Conservation (phyloP, 2,329 filamentous ascomycete species). For the Fusarium sp. region DNA sequence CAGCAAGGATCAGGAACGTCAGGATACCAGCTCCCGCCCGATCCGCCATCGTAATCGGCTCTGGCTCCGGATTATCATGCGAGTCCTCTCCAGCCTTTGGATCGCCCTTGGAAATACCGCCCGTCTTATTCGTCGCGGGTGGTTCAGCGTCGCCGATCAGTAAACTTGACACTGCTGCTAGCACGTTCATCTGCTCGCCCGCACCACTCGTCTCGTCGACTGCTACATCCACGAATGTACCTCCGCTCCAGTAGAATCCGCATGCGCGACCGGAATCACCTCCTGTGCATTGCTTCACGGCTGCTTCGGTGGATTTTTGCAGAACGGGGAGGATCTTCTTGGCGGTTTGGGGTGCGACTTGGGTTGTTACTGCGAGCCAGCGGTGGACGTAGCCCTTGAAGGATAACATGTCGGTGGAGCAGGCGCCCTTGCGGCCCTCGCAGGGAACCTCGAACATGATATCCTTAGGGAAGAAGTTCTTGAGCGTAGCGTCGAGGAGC, state of each 20-base stretch:
- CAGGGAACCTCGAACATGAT: constrained; percentile 76
- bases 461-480: constrained; percentile 66
- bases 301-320: constrained; percentile 66
- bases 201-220: constrained; percentile 66
- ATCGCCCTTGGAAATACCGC: constrained; percentile 61
- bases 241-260: constrained; percentile 70
- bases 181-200: constrained; percentile 68
- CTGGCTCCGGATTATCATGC: constrained; percentile 45
- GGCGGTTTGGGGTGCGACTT: constrained; percentile 70
- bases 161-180: constrained; percentile 64
- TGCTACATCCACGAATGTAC: constrained; percentile 57
- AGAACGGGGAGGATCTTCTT: constrained; percentile 68
- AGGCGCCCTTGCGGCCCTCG: constrained; percentile 64
- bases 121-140: constrained; percentile 59
- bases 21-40: constrained; percentile 61
- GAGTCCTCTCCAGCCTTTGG: constrained; percentile 52
- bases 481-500: constrained; percentile 61
- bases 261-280: constrained; percentile 69
- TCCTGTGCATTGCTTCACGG: constrained; percentile 71
- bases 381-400: constrained; percentile 78
- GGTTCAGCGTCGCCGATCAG: constrained; percentile 55
- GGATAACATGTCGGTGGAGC: constrained; percentile 76
- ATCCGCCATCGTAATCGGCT: constrained; percentile 57
- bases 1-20: constrained; percentile 57
- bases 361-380: constrained; percentile 70